These are phyloP conservation scores for Melocanna baccifera DNA, from an alignment of 176 grass and related monocot genomes.

Conservation along the genomic window DNA sequence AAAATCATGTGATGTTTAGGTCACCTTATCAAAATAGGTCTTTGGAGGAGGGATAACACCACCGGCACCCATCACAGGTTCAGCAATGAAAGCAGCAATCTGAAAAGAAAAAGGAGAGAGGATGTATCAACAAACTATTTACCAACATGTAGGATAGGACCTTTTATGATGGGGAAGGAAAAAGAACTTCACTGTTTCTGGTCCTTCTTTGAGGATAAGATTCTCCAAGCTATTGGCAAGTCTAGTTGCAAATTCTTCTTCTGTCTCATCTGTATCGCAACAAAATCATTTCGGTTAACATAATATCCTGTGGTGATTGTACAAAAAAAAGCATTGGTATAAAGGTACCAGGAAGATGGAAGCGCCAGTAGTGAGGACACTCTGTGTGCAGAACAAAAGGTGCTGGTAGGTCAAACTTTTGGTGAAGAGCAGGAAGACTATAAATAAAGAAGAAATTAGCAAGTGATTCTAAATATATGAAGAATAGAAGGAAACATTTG, in stretches of 20 bases:
- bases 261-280: constrained; percentile 68
- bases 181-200: constrained; percentile 69
- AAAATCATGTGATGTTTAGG: neutral
- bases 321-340: neutral
- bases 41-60: constrained; percentile 93
- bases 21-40: constrained; percentile 93
- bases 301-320: neutral
- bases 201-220: constrained; percentile 97
- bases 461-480: constrained; percentile 2
- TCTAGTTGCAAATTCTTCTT: constrained; percentile 88
- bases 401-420: constrained; percentile 94
- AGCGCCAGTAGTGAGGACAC: constrained; percentile 94
- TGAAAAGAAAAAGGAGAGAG: constrained; percentile 21
- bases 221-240: constrained; percentile 86
- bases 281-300: neutral
- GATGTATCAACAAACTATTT: neutral
- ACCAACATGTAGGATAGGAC: neutral
- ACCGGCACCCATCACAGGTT: constrained; percentile 95
- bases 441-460: constrained; percentile 23
- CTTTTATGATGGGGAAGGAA: neutral
- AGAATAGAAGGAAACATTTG: neutral
- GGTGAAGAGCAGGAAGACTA: constrained; percentile 54
- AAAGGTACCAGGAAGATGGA: constrained; percentile 65
- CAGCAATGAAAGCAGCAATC: constrained; percentile 98
- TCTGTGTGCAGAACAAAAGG: constrained; percentile 91